Base-by-base conservation (phyloP, 371 early-diverging fungal species). In the Haplosporangium sp. region DNA sequence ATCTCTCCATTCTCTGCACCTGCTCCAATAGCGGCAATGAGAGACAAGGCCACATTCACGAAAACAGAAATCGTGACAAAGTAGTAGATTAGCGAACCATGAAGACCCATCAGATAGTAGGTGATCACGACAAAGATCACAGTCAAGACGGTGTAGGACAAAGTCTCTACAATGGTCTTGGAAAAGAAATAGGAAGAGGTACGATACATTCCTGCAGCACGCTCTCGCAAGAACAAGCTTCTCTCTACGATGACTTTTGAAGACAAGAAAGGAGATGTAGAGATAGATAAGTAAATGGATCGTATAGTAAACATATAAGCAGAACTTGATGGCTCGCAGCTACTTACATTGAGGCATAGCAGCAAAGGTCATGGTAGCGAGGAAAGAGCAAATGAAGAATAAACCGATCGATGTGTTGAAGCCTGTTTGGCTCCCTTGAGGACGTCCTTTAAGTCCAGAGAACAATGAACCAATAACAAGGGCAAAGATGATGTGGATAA, bases 141-240 rank as follows among this genome's bases (percentile, higher is more conserved):
- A 0, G 74, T 60, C 38, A 79, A 67, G 39, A 79, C 53, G 4
- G 77, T 82, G 69, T 82, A 76, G 7, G 77, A 82, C 4, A 82
- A 57, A 5, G 79, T 79, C 65, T 79, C 79, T 45, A 79, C 74
- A 40, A 79, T 70, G n/a, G 79, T 79, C 79, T 79, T 79, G 61
- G 79, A 74, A 13, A 71, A 35, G 27, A 79, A 79, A 61, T 79
- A 79, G 17, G 79, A 66, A 5, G 74, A 67, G 38, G 79, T 79
- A 34, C 79, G 58, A 61, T 79, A 79, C 79, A 79, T 79, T 13
- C 79, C 79, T 11, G 79, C 79, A 11, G 74, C 79, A 5, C 79
- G 70, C 56, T 79, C 79, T 53, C 79, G 45, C 64, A 79, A 50
- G 71, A 79, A 79, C 39, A 79, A 50, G 47, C 79, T 74, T 13